Evolutionary conservation across 106 monocot genomes (phyloP).

Genomic region (Cymbidium sinense): DNA sequence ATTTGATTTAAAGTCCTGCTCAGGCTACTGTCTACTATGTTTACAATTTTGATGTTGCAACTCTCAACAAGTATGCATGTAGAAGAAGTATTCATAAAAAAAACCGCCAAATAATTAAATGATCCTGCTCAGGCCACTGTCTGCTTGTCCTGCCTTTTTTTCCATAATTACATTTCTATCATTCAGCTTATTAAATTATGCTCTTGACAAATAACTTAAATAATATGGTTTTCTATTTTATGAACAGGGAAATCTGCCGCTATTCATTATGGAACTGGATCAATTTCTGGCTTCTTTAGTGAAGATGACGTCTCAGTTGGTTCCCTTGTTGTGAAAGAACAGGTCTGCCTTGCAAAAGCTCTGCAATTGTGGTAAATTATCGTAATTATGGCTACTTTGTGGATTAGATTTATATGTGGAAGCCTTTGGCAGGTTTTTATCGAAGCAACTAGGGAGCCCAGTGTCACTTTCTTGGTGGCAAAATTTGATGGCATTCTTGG

Average conservation of each 20-base stretch:
- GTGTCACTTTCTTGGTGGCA: slow-evolving; percentile 50
- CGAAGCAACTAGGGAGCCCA: slow-evolving; percentile 56
- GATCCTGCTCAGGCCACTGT: not conserved
- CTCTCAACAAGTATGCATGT: too few relatives aligned
- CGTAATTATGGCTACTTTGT: too few relatives aligned
- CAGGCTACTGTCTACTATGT: too few relatives aligned
- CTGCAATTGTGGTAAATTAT: not conserved
- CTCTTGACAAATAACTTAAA: not conserved
- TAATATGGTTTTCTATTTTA: not conserved
- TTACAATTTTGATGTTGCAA: too few relatives aligned
- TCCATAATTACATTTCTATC: not conserved
- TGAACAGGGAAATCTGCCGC: slow-evolving; percentile 58
- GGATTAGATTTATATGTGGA: not conserved
- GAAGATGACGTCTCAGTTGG: slow-evolving; percentile 67
- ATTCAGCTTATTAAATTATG: not conserved
- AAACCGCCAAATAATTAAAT: not conserved
- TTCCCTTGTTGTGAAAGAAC: slow-evolving; percentile 59
- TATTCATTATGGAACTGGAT: slow-evolving; percentile 84
- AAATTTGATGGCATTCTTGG: slow-evolving; percentile 71
- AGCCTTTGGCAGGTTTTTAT: slow-evolving; percentile 34
- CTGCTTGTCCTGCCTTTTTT: not conserved
- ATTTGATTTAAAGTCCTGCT: too few relatives aligned
- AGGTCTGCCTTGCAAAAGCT: slow-evolving; percentile 35
- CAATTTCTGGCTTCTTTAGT: slow-evolving; percentile 76
- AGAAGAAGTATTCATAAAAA: too few relatives aligned